Evolutionary conservation across 306 rosid species (phyloP).

Genomic region (Gillenia trifoliata): DNA sequence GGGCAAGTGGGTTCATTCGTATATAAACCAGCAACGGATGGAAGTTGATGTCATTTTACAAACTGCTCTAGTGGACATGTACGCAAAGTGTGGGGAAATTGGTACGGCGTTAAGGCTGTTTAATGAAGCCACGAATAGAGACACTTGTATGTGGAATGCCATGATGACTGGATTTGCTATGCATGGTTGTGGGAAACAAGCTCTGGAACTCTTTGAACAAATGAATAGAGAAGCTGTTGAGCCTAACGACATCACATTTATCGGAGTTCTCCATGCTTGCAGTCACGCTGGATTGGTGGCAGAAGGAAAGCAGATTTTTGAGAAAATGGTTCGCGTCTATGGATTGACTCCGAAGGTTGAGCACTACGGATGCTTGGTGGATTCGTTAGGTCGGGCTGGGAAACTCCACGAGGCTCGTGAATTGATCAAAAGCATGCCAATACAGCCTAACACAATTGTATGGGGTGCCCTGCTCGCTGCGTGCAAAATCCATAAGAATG

Average conservation of each 20-base stretch:
- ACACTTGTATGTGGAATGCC: constrained; percentile 53
- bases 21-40: constrained; percentile 41
- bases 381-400: constrained; percentile 63
- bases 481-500: constrained; percentile 46
- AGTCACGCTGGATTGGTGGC: constrained; percentile 58
- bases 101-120: constrained; percentile 36
- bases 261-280: constrained; percentile 55
- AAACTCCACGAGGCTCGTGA: constrained; percentile 40
- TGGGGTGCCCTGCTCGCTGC: constrained; percentile 67
- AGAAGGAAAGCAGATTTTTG: constrained; percentile 44
- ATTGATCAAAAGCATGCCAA: constrained; percentile 49
- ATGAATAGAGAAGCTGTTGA: constrained; percentile 35
- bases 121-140: constrained; percentile 22
- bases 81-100: constrained; percentile 70
- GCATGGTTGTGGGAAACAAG: constrained; percentile 54
- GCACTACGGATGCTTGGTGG: constrained; percentile 68
- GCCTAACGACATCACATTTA: constrained; percentile 48
- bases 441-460: constrained; percentile 44
- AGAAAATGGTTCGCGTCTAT: constrained; percentile 36
- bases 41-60: constrained; percentile 35
- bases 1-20: constrained; percentile 69
- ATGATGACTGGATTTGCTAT: constrained; percentile 65
- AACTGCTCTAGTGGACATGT: constrained; percentile 66
- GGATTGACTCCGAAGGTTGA: constrained; percentile 50
- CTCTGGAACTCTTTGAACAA: constrained; percentile 43